These are phyloP conservation scores for Aspergillus pseudoterreus DNA, from an alignment of 2,329 filamentous ascomycete genomes.

Conservation along the genomic window DNA sequence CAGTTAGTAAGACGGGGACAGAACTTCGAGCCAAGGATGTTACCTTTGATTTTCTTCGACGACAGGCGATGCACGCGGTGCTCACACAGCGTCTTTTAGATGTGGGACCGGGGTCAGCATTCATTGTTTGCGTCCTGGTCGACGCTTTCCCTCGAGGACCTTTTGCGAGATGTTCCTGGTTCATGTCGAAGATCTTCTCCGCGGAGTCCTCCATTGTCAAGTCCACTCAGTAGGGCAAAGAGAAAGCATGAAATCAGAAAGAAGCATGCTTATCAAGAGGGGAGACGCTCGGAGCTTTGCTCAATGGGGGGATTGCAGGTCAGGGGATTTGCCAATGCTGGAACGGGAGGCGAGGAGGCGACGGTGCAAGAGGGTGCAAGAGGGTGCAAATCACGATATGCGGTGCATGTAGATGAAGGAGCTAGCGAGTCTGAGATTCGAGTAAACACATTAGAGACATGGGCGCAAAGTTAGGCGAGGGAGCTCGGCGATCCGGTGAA, in stretches of 20 bases:
- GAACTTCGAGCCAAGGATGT: constrained; percentile 1
- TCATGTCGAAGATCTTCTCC: constrained; percentile 13
- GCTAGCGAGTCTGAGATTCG: constrained; percentile 4
- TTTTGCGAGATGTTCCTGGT: constrained; percentile 10
- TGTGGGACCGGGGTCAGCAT: constrained; percentile 25
- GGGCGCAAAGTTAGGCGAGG: constrained; percentile 3
- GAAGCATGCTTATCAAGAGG: constrained; percentile 19
- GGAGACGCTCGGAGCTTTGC: constrained; percentile 5
- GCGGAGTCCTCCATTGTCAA: constrained; percentile 25
- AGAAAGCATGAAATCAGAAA: constrained; percentile 12
- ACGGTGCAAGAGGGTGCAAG: too few species aligned
- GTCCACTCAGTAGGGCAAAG: constrained; percentile 21
- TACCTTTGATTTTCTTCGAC: constrained; percentile 71
- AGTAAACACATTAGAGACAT: constrained; percentile 10
- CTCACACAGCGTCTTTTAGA: constrained; percentile 73
- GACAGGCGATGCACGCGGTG: constrained; percentile 78
- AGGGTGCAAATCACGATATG: not conserved
- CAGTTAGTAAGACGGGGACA: constrained; percentile 4
- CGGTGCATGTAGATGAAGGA: not conserved
- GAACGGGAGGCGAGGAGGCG: not conserved
- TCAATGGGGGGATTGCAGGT: constrained; percentile 1
- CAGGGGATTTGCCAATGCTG: not conserved
- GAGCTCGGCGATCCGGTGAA: not conserved
- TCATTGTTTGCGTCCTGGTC: constrained; percentile 27
- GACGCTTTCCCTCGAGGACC: constrained; percentile 13